Evolutionary conservation across 2,329 filamentous ascomycete genomes (phyloP), one percentile per base, ranked within the genome.

Genomic region (Neoarthrinium moseri): DNA sequence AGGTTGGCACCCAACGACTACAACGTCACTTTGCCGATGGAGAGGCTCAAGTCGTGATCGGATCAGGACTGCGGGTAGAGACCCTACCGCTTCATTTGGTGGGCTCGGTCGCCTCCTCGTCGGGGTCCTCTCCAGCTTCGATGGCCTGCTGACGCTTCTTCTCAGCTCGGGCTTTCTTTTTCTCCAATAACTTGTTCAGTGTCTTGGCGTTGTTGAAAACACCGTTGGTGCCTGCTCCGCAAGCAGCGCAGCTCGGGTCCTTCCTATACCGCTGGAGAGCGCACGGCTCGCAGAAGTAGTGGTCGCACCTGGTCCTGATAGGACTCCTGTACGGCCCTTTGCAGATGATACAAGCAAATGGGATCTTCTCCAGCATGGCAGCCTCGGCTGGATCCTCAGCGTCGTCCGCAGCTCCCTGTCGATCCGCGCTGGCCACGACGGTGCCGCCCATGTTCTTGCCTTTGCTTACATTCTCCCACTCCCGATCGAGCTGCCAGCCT

Each of bases 281-380:
- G 66, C 94, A 99, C 1, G 79, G 75, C 65, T 96, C 88, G 63
- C 94, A 99, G 62, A 97, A 97, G 66, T 97, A 97, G 65, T 99
- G 94, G 0, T 90, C 88, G 56, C 94, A 99, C 54, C 90, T 87
- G 11, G 94, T 97, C 20, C 92, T 73, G 11, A 97, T 80, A 0
- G 94, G 92, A 47, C 81, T 77, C 57, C 83, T 86, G 68, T 96
- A 96, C 1, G 83, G 68, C 29, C 83, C 79, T 57, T 85, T 83
- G 74, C 91, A 96, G 51, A 96, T 89, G 52, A 95, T 81, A 65
- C 91, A 96, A 2, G 83, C 88, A 62, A 96, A 96, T 0, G 91
- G 91, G 18, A 96, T 95, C 57, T 84, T 87, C 62, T 91, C 84
- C 41, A 95, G 70, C 61, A 92, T 69, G 17, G 82, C 84, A 35